These are phyloP conservation scores for Pseudotulostoma volvatum DNA, from an alignment of 495 filamentous ascomycete species.

Conservation along the genomic window DNA sequence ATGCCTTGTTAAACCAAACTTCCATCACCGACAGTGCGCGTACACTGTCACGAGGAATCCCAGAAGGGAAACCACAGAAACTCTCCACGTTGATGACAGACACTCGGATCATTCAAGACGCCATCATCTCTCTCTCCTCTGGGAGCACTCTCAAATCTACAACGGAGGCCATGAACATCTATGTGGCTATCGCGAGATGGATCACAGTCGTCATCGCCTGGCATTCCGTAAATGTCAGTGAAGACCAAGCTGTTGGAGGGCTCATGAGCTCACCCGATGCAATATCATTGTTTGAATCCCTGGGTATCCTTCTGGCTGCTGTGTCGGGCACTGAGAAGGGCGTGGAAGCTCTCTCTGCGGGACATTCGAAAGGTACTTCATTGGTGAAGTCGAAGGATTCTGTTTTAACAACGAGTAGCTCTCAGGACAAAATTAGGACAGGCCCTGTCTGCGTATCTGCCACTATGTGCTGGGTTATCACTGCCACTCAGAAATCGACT, in stretches of 20 bases:
- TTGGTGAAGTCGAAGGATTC: conserved; percentile 4
- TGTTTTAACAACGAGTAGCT: conserved; percentile 9
- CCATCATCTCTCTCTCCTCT: conserved; percentile 25
- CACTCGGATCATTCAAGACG: conserved; percentile 29
- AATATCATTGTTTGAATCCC: conserved; percentile 27
- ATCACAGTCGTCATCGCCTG: conserved; percentile 23
- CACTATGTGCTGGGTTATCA: conserved; percentile 27
- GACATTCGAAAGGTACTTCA: conserved; percentile 20
- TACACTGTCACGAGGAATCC: conserved; percentile 6
- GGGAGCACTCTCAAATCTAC: conserved; percentile 16
- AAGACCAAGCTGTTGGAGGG: conserved; percentile 16
- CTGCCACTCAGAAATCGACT: conserved; percentile 25
- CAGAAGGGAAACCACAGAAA: conserved; percentile 9
- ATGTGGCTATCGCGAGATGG: conserved; percentile 23
- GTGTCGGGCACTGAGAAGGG: conserved; percentile 25
- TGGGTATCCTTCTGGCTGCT: conserved; percentile 28
- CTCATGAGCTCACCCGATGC: conserved; percentile 26
- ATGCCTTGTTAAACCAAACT: conserved; percentile 44
- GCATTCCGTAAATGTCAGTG: conserved; percentile 16
- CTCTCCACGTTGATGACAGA: conserved; percentile 28
- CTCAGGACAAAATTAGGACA: conserved; percentile 25
- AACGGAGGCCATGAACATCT: conserved; percentile 20
- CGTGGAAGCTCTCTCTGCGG: conserved; percentile 20
- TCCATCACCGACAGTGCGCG: conserved; percentile 18
- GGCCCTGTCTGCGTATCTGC: conserved; percentile 26